Evolutionary conservation across 768 basidiomycete species (phyloP).

Genomic region (Erythrobasidium yunnanense): DNA sequence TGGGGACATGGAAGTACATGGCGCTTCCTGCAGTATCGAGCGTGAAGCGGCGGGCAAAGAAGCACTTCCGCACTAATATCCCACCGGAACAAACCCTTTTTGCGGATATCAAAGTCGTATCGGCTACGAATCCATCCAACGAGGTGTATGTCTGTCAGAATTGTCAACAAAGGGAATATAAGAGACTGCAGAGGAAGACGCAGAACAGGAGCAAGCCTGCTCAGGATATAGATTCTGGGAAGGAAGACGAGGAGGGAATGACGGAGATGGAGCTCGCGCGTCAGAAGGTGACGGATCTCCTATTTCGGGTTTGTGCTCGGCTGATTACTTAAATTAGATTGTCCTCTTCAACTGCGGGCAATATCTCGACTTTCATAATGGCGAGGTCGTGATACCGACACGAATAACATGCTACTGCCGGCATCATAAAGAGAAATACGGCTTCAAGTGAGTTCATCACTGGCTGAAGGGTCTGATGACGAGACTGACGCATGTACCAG

Average conservation of each 20-base stretch:
- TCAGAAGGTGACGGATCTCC: conserved; percentile 45
- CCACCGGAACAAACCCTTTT: conserved; percentile 58
- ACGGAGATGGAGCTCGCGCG: conserved; percentile 46
- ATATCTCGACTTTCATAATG: conserved; percentile 73
- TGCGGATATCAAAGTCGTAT: conserved; percentile 62
- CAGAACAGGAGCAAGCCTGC: conserved; percentile 44
- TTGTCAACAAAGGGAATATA: conserved; percentile 79
- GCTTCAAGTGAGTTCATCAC: conserved; percentile 38
- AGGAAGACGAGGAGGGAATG: conserved; percentile 48
- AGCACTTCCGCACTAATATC: conserved; percentile 71
- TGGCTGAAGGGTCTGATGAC: neutral
- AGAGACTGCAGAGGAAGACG: conserved; percentile 77
- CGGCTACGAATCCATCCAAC: conserved; percentile 66
- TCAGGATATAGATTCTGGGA: conserved; percentile 49
- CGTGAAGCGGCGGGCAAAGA: conserved; percentile 71
- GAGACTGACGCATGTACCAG: conserved; percentile 44
- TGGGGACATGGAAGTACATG: conserved; percentile 85
- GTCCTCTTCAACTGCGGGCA: conserved; percentile 93
- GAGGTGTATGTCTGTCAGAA: conserved; percentile 73
- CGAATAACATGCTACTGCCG: conserved; percentile 97
- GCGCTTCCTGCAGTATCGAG: conserved; percentile 67
- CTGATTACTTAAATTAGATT: conserved; percentile 47
- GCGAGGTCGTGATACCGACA: conserved; percentile 78
- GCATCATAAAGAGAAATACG: conserved; percentile 92
- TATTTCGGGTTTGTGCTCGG: conserved; percentile 6